A percentile compares a stretch with the other conserved stretches of the same genome.
phyloP scores from a whole-genome alignment of 495 filamentous ascomycete genomes.

The Podospora bellae-mahoneyi region DNA sequence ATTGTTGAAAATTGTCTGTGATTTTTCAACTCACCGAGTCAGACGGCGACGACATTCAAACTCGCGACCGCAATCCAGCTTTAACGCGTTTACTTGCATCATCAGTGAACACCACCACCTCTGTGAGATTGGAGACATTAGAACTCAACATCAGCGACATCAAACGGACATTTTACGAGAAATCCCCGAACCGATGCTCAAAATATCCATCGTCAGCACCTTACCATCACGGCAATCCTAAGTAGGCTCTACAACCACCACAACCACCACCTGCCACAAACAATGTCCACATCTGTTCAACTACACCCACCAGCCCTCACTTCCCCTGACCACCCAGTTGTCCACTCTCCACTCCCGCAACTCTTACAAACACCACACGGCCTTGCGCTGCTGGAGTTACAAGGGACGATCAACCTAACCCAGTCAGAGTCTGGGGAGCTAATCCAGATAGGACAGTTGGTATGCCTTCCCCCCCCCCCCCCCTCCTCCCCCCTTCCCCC shows the following conservation, averaged over 20 bases:
- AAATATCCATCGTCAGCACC: too few species aligned
- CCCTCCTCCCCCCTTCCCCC: too few species aligned
- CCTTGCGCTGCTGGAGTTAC: conserved; percentile 81
- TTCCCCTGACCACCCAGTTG: background rate
- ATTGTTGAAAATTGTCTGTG: background rate
- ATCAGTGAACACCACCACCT: background rate
- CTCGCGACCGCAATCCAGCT: background rate
- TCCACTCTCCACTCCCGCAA: conserved; percentile 59
- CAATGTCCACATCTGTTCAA: background rate
- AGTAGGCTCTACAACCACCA: too few species aligned
- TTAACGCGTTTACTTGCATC: background rate
- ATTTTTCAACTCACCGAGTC: background rate
- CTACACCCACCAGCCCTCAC: too few species aligned
- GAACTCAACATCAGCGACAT: background rate
- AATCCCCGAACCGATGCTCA: too few species aligned
- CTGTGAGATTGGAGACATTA: background rate
- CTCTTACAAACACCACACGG: conserved; percentile 81
- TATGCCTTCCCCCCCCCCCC: too few species aligned
- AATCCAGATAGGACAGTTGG: too few species aligned
- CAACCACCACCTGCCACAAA: background rate
- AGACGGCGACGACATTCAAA: too few species aligned
- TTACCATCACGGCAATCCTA: too few species aligned
- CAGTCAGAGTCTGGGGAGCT: background rate
- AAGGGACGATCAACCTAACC: conserved; percentile 77
- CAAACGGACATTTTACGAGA: background rate